These are phyloP conservation scores for Tulasnella calospora DNA, from an alignment of 768 basidiomycete genomes.

Conservation along the genomic window DNA sequence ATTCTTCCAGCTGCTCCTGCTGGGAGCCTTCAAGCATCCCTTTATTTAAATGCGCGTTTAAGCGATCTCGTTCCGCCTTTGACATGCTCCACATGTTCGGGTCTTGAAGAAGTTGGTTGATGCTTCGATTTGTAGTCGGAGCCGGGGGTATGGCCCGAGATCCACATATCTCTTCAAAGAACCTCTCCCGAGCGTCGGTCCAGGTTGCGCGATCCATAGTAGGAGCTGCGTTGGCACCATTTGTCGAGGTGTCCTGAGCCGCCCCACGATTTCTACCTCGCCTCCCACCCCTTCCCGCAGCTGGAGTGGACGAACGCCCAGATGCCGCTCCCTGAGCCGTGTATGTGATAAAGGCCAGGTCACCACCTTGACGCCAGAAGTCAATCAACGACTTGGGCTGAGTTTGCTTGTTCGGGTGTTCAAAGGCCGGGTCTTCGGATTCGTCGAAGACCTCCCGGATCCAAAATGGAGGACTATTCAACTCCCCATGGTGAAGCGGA, in stretches of 20 bases:
- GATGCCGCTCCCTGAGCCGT: background rate
- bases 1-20: conserved; percentile 40
- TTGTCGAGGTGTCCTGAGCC: background rate
- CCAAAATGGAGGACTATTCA: conserved; percentile 50
- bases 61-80: conserved; percentile 42
- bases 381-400: background rate
- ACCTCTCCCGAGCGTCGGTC: background rate
- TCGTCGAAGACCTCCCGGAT: conserved; percentile 34
- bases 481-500: conserved; percentile 47
- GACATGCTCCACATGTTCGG: conserved; percentile 53
- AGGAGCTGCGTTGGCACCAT: background rate
- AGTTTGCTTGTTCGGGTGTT: background rate
- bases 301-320: background rate
- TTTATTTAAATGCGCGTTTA: conserved; percentile 48
- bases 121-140: conserved; percentile 37
- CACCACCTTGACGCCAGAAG: conserved; percentile 12
- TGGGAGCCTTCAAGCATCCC: conserved; percentile 39
- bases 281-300: background rate
- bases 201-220: background rate
- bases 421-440: conserved; percentile 22
- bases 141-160: conserved; percentile 41
- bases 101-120: conserved; percentile 37
- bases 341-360: conserved; percentile 8
- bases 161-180: background rate
- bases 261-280: background rate